Evolutionary conservation across 345 rosid species (phyloP), one percentile per base, ranked within the genome.

Genomic region (Salix viminalis): DNA sequence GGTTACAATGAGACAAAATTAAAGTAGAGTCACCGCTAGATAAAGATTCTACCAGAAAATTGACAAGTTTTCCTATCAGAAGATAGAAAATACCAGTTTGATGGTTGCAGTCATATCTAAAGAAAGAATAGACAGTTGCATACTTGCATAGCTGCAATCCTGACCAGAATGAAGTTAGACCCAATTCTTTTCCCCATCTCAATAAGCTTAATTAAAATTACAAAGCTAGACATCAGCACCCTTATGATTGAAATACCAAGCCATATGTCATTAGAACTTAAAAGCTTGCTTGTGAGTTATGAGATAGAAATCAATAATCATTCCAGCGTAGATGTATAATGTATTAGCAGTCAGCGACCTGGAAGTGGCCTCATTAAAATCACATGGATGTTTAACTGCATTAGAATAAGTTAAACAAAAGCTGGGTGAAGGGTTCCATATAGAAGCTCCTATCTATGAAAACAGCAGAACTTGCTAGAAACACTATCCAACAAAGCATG

Each of bases 381-480:
- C 24, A 21, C 60, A 54, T 54, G 24, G 23, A 21, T 54, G 24
- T 2, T 54, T 54, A 54, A 7, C 24, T 21, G 24, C n/a, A 7
- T 54, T 18, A 54, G 24, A 54, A 54, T 54, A 7, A 21, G 24
- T 54, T 54, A 54, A 54, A 21, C 12, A 54, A 21, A 54, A 54
- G 60, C 24, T 54, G 24, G 23, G 6, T 3, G 60, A 21, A 54
- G 7, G 23, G 24, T 54, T 54, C 24, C 11, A 75, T 8, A 48
- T 46, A 21, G 58, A 39, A 52, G 28, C 48, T 5, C 30, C 66
- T 39, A 67, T 71, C 69, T 36, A 46, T 7, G 44, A 44, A 75
- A 69, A 36, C 36, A 83, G 41, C 12, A 76, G 10, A 76, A 21
- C 44, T 71, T 41, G 12, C 74, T 26, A 50, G 23, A 68, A 50